Evolutionary conservation across 495 filamentous ascomycete genomes (phyloP), one percentile per base, ranked within the genome.

Genomic region (Wilcoxina mikolae): DNA sequence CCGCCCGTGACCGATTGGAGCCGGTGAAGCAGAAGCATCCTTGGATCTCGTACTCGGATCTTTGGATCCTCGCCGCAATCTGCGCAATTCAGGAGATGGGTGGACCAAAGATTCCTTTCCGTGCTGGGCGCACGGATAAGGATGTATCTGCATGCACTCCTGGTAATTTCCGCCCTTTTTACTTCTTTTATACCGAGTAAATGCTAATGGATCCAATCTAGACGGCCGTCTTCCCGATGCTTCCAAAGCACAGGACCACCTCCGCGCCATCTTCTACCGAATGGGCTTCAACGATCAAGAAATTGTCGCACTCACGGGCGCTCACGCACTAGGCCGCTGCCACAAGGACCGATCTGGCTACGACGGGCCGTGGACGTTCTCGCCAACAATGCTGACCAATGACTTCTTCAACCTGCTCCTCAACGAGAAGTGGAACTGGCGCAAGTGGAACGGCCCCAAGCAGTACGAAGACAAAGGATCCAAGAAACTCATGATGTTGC

Each of bases 221-320:
- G 90, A 98, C 64, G 91, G 91, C 57, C 88, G 91, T 71, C 85
- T 98, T 25, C 91, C 91, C 56, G 90, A 98, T 67, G 91, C 77
- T 47, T 58, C 78, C 58, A 80, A 95, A 75, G 83, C 77, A 56
- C 77, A 83, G 55, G 74, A 77, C 57, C 91, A 98, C 71, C 75
- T 98, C 65, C 84, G 91, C 55, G 79, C 80, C 69, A 84, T 98
- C 75, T 98, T 98, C 77, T 77, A 78, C 68, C 86, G 90, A 68
- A 95, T 95, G 89, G 91, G 91, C 55, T 98, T 98, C 77, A 82
- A 93, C 70, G 91, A 98, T 73, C 83, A 82, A 47, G 90, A 98
- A 70, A 95, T 95, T 62, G 89, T 95, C 27, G 91, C 91, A 26
- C 75, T 98, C 55, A 71, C 73, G 26, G 91, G 91, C 57, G 91